Percentiles rank a stretch among this genome's conserved stretches.
Conservation (phyloP, 140 eudicot genomes). For the Senecio squalidus region DNA sequence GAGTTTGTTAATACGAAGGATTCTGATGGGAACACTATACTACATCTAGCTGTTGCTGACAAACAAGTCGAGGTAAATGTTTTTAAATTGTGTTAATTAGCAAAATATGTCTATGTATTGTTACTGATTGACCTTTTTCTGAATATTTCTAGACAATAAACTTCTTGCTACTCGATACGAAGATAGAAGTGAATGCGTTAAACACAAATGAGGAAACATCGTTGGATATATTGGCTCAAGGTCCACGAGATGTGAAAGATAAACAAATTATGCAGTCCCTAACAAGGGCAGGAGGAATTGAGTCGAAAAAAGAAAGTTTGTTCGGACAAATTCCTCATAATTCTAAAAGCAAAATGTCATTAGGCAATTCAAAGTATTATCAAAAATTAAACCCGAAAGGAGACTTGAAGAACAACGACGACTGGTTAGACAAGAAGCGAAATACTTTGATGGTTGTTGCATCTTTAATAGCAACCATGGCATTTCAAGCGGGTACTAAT, state of each 20-base stretch:
- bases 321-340: conserved; percentile 12
- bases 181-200: conserved; percentile 31
- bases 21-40: conserved; percentile 39
- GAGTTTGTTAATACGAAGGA: conserved; percentile 38
- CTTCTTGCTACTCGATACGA: conserved; percentile 24
- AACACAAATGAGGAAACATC: conserved; percentile 35
- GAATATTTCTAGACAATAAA: conserved; percentile 29
- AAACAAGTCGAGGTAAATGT: conserved; percentile 37
- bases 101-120: no score
- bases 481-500: conserved; percentile 44
- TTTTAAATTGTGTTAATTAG: not conserved
- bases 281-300: conserved; percentile 20
- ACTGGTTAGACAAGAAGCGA: conserved; percentile 47
- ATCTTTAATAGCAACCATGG: conserved; percentile 59
- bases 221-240: conserved; percentile 28
- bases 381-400: not conserved
- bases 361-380: not conserved
- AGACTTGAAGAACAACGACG: conserved; percentile 9
- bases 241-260: conserved; percentile 29
- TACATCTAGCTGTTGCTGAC: conserved; percentile 45
- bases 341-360: not conserved
- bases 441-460: conserved; percentile 58
- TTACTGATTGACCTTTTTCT: not conserved
- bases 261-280: conserved; percentile 24
- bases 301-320: not conserved